Base-by-base conservation (phyloP, 78 protist species). In the Dictyostelium capitatum region DNA sequence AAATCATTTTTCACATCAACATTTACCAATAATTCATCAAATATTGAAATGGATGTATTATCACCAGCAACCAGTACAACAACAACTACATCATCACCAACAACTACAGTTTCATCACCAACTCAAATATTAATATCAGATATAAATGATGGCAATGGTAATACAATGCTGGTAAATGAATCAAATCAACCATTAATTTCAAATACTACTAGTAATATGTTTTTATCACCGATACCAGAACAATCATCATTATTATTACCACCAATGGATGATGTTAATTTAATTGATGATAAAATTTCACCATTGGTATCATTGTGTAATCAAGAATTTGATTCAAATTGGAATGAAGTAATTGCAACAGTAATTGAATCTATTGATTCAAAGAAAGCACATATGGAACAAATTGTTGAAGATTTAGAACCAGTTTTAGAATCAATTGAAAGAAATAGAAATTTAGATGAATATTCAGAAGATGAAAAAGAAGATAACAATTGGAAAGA, bases 371-470 rank as follows among this genome's bases (percentile, higher is more conserved):
- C 85, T 46, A 80, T 87, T 50, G 93, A 87, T 51, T 17, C 85
- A 17, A 87, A 87, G 84, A 84, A 84, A 59, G 57, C 93, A 30
- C 93, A 87, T 87, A 75, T 87, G 75, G 85, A 56, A 17, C 30
- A 51, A 17, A 87, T 87, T 64, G 84, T 87, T 15, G 93, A 87
- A 20, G 93, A 87, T 56, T 77, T 87, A 30, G 84, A 87, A 25
- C 93, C 93, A 25, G 82, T 87, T 19, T 67, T 87, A 11, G 74
- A 80, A 77, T 77, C 93, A 32, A 87, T 87, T 70, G 93, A 87
- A 30, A 74, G 82, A 43, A 80, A 87, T 50, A 77, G 74, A 47
- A 87, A 87, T 50, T 79, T 87, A 2, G 93, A 87, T 37, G 83
- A 75, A 53, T 77, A 77, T 15, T 80, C 81, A 1, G 84, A 87